These are phyloP conservation scores for Phytophthora crassamura DNA, from an alignment of 352 stramenopile genomes.

Conservation along the genomic window DNA sequence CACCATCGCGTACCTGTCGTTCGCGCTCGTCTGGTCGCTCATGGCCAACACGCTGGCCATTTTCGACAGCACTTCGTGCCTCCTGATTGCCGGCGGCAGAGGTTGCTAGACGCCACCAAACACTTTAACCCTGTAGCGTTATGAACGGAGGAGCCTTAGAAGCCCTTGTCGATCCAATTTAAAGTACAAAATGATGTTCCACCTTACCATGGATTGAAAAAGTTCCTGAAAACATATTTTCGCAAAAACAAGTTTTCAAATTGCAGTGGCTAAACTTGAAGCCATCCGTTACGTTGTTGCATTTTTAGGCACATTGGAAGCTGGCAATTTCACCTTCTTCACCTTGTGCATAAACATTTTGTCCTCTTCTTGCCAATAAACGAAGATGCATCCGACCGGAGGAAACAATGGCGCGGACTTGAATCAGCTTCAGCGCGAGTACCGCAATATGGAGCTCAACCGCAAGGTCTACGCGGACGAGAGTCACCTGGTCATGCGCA, in stretches of 20 bases:
- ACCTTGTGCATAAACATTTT: too few species aligned
- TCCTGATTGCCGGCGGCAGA: constrained; percentile 47
- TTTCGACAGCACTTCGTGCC: constrained; percentile 48
- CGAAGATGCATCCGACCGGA: constrained; percentile 30
- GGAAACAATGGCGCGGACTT: constrained; percentile 71
- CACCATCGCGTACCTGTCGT: constrained; percentile 42
- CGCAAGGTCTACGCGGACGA: constrained; percentile 94
- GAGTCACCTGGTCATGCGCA: constrained; percentile 93
- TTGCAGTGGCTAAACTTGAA: constrained; percentile 6
- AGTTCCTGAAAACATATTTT: too few species aligned
- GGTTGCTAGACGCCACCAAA: constrained; percentile 32
- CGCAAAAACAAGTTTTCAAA: too few species aligned
- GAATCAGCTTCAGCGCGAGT: constrained; percentile 94
- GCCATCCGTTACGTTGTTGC: constrained; percentile 26
- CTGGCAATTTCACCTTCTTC: too few species aligned
- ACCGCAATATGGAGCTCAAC: constrained; percentile 98
- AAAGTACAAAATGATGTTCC: constrained; percentile 20
- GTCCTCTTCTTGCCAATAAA: too few species aligned
- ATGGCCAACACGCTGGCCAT: constrained; percentile 49
- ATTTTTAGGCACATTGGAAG: constrained; percentile 10
- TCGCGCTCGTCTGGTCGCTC: constrained; percentile 48
- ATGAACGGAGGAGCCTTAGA: constrained; percentile 26
- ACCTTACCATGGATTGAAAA: too few species aligned
- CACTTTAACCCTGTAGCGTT: constrained; percentile 12
- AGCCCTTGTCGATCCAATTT: constrained; percentile 18